Base-by-base conservation (phyloP, 371 early-diverging fungal genomes). In the Neoconidiobolus thromboides region DNA sequence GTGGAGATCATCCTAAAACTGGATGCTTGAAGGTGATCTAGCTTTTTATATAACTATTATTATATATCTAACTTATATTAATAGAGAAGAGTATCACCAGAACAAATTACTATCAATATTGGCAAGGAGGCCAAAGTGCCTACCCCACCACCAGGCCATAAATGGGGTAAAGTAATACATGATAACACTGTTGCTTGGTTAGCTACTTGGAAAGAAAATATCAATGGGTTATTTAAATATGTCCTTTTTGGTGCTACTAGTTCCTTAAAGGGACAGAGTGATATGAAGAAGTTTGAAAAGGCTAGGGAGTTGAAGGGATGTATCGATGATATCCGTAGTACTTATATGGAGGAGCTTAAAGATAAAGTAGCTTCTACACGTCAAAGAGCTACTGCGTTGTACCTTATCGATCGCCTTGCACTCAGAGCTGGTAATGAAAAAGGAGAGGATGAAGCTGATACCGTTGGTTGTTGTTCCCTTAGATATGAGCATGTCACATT, bases 341-440 rank as follows among this genome's bases (percentile, higher is more conserved):
- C 79, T 47, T 94, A 96, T 64, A 80, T 76, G 1, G 62, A 64
- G 9, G 91, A 91, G 36, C 71, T 95, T 41, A 85, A 80, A 68
- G 79, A 83, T 69, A 78, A 84, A 61, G 64, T 73, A 36, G 87
- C 80, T 76, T 82, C 75, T 26, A 79, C 72, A n/a, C 80, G 92
- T 41, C 96, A 97, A 68, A 79, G 89, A 38, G 93, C 94, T 26
- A 96, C 94, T 0, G 94, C 93, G 43, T 76, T 96, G 78, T 96
- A 92, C 60, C 74, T 97, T 15, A 96, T 97, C 61, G 98, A 97
- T 71, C 76, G 82, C 50, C 76, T 91, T 6, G 96, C 98, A 2
- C 79, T 97, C 47, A 77, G 98, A 79, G 98, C 98, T 37, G 98
- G 98, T 61, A 96, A 96, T 67, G 96, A 96, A 67, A 97, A 97